phyloP scores from a whole-genome alignment of 2,329 filamentous ascomycete genomes.

The Microascus cirrosus region DNA sequence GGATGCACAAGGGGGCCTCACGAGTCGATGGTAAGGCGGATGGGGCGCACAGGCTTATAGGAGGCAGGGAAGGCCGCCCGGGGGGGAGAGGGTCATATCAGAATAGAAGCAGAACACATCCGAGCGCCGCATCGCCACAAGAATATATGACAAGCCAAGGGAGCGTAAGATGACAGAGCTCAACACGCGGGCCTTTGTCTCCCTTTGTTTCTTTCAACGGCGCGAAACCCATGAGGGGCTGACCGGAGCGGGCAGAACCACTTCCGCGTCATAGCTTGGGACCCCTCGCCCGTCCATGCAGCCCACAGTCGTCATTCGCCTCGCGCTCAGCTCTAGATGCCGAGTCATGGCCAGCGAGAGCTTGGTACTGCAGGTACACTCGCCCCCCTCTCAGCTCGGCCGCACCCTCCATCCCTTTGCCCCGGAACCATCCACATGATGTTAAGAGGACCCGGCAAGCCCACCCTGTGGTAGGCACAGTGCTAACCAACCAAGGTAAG shows the following conservation, averaged over 20 bases:
- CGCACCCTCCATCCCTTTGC: neutral
- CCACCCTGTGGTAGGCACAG: neutral
- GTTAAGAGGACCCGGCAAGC: neutral
- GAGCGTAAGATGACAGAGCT: neutral
- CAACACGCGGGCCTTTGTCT: neutral
- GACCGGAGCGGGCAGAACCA: neutral
- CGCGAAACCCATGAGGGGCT: neutral
- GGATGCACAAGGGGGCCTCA: neutral
- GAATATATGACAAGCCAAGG: neutral
- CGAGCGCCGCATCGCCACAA: neutral
- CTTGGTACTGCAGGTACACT: neutral
- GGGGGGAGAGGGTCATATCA: neutral
- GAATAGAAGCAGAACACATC: neutral
- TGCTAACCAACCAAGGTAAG: neutral
- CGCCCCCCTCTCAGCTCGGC: neutral
- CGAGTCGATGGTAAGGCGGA: neutral
- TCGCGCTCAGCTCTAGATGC: neutral
- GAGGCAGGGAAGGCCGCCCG: neutral
- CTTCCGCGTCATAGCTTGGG: neutral
- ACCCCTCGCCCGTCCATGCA: neutral
- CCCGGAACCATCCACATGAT: neutral
- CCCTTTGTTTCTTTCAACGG: neutral
- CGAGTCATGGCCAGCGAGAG: neutral
- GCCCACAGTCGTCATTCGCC: neutral
- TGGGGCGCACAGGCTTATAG: neutral